These are phyloP conservation scores for Albifimbria verrucaria DNA, from an alignment of 2,329 filamentous ascomycete species.

Conservation along the genomic window DNA sequence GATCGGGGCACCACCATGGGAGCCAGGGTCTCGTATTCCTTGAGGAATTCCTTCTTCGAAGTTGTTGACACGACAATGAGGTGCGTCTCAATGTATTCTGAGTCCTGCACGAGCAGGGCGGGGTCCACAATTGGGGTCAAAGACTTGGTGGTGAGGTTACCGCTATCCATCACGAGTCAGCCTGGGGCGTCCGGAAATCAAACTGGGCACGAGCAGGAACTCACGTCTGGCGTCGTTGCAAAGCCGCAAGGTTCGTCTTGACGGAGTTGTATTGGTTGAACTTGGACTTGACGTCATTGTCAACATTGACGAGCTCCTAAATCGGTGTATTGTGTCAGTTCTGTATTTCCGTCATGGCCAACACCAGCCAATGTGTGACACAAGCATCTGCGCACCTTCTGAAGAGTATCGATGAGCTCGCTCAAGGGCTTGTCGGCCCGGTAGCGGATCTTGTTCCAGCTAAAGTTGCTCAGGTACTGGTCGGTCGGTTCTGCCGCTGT, in stretches of 20 bases:
- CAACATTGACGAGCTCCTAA: constrained; percentile 83
- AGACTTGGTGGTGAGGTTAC: constrained; percentile 91
- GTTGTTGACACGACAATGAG: constrained; percentile 82
- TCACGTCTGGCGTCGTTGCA: constrained; percentile 86
- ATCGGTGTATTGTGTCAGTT: constrained; percentile 5
- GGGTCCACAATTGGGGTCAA: constrained; percentile 87
- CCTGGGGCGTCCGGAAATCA: constrained; percentile 4
- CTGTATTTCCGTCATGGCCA: neutral
- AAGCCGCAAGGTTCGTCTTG: constrained; percentile 76
- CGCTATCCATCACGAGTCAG: constrained; percentile 45
- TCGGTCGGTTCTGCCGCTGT: constrained; percentile 77
- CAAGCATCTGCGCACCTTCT: constrained; percentile 69
- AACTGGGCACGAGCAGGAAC: constrained; percentile 18
- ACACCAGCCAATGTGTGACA: neutral
- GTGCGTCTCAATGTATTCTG: constrained; percentile 95
- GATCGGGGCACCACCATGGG: constrained; percentile 95
- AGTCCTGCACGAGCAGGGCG: constrained; percentile 75
- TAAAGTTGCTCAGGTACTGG: constrained; percentile 83
- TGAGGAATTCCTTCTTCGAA: constrained; percentile 81
- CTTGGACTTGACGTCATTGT: constrained; percentile 94
- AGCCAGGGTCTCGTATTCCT: constrained; percentile 81
- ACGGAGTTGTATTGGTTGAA: constrained; percentile 91
- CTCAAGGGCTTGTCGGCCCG: constrained; percentile 85
- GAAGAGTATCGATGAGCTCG: constrained; percentile 81
- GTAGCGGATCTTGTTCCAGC: constrained; percentile 98